Conservation (phyloP, 345 rosid species). For the Eucalyptus pauciflora region DNA sequence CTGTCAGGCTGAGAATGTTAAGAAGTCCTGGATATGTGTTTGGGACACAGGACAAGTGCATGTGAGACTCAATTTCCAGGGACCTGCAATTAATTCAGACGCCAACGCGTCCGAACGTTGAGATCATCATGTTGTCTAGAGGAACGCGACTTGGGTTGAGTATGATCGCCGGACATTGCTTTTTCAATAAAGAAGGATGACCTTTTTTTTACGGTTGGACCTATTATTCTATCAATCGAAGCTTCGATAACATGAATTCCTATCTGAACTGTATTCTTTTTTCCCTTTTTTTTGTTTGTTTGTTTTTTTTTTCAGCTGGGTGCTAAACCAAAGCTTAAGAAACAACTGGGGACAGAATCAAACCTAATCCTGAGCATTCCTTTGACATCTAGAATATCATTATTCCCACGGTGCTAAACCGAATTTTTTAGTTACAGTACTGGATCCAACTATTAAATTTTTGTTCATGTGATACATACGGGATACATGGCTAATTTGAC, state of each 20-base stretch:
- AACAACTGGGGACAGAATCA: background rate
- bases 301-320: background rate
- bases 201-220: background rate
- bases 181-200: background rate
- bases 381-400: background rate
- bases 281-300: background rate
- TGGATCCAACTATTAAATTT: background rate
- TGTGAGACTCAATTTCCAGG: background rate
- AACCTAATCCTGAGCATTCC: background rate
- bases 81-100: background rate
- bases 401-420: background rate
- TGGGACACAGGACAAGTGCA: background rate
- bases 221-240: background rate
- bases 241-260: background rate
- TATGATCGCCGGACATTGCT: background rate
- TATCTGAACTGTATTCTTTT: background rate
- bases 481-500: background rate
- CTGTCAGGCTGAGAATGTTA: background rate
- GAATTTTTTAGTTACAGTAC: background rate
- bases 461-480: background rate
- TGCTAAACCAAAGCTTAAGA: background rate
- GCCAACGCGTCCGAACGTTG: background rate
- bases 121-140: background rate
- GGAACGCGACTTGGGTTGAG: background rate
- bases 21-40: background rate